phyloP scores from a whole-genome alignment of 768 basidiomycete genomes.

The Cystobasidium onofrii region DNA sequence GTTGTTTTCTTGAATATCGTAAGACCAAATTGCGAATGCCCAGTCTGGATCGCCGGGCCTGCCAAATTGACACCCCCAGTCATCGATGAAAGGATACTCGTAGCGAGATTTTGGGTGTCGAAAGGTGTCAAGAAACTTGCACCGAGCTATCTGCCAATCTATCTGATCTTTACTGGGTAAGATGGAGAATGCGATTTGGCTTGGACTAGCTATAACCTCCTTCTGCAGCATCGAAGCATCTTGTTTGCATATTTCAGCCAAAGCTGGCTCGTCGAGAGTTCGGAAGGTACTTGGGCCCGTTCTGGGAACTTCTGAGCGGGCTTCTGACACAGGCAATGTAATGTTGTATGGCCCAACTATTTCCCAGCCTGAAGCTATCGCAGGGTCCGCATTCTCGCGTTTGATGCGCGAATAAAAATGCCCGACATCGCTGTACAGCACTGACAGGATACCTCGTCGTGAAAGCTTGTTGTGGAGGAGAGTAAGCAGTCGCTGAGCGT shows the following conservation, averaged over 20 bases:
- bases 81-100: background rate
- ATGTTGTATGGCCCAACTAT: background rate
- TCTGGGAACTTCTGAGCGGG: background rate
- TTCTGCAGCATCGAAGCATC: background rate
- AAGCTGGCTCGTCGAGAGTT: background rate
- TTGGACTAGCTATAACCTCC: background rate
- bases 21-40: conserved; percentile 17
- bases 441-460: background rate
- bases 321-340: background rate
- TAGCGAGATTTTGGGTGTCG: background rate
- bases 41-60: conserved; percentile 1
- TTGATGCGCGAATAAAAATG: conserved; percentile 5
- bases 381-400: background rate
- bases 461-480: conserved; percentile 1
- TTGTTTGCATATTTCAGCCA: background rate
- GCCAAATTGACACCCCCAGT: conserved; percentile 8
- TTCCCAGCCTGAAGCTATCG: background rate
- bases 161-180: conserved; percentile 18
- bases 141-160: conserved; percentile 1
- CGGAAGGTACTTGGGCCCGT: background rate
- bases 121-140: background rate
- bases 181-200: background rate
- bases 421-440: conserved; percentile 16
- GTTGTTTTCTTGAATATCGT: background rate
- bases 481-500: conserved; percentile 11